Percentiles rank a stretch among this genome's conserved stretches.
Evolutionary conservation across 768 basidiomycete species (phyloP).

Genomic region (Scleroderma bovista): DNA sequence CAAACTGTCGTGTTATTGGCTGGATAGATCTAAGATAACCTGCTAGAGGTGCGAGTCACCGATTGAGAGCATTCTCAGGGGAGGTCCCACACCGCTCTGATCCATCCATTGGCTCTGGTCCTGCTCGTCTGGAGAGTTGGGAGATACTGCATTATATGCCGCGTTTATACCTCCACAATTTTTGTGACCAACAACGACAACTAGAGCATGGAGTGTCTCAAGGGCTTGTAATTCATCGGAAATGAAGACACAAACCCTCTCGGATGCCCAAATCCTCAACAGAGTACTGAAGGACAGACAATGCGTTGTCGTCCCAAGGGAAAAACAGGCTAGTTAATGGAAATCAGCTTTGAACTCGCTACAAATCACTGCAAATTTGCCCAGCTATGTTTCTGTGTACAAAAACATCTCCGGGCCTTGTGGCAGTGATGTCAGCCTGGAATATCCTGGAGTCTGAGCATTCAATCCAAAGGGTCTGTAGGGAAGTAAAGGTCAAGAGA

Average conservation of each 20-base stretch:
- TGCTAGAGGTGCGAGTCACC: slow-evolving; percentile 71
- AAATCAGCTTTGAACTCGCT: not conserved
- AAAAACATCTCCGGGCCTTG: slow-evolving; percentile 76
- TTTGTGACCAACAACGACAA: slow-evolving; percentile 77
- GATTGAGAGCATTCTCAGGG: slow-evolving; percentile 47
- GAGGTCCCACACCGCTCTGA: slow-evolving; percentile 12
- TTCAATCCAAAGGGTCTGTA: slow-evolving; percentile 74
- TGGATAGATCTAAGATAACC: slow-evolving; percentile 38
- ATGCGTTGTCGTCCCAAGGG: slow-evolving; percentile 58
- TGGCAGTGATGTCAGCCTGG: slow-evolving; percentile 64
- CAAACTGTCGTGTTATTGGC: slow-evolving; percentile 22
- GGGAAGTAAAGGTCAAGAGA: not conserved
- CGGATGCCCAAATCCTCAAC: slow-evolving; percentile 59
- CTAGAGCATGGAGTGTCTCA: slow-evolving; percentile 36
- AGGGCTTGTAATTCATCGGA: slow-evolving; percentile 15
- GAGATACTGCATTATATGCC: slow-evolving; percentile 12
- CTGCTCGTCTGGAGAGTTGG: not conserved
- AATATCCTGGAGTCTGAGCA: slow-evolving; percentile 85
- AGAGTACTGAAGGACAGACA: slow-evolving; percentile 71
- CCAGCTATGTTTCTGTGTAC: slow-evolving; percentile 87
- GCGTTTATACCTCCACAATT: slow-evolving; percentile 73
- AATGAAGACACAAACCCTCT: slow-evolving; percentile 53
- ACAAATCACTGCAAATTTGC: slow-evolving; percentile 33
- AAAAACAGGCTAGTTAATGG: slow-evolving; percentile 57
- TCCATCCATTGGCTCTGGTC: slow-evolving; percentile 7